Evolutionary conservation across 768 basidiomycete species (phyloP).

Genomic region (Lyophyllum shimeji): DNA sequence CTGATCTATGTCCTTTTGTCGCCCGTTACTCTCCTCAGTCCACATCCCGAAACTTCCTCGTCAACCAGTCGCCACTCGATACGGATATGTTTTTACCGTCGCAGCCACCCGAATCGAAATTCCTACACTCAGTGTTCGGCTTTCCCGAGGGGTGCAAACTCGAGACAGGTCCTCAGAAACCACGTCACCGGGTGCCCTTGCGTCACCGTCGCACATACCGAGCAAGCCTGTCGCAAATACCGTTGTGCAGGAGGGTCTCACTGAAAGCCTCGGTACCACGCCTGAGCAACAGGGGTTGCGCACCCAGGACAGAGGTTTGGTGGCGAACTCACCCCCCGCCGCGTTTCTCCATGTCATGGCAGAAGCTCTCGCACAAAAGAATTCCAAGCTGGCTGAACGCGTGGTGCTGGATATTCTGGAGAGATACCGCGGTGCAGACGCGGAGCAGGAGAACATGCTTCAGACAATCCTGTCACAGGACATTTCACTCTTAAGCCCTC

Average conservation of each 20-base stretch:
- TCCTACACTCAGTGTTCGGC: not conserved
- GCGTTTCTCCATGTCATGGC: conserved; percentile 10
- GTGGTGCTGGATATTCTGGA: conserved; percentile 25
- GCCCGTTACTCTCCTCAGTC: conserved; percentile 52
- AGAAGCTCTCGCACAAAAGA: conserved; percentile 1
- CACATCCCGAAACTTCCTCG: conserved; percentile 31
- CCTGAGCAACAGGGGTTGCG: conserved; percentile 10
- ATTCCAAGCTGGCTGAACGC: conserved; percentile 14
- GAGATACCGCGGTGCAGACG: conserved; percentile 5
- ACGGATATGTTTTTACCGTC: conserved; percentile 22
- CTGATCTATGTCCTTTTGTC: conserved; percentile 81
- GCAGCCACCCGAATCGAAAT: not conserved
- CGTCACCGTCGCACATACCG: conserved; percentile 10
- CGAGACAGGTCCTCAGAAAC: conserved; percentile 6
- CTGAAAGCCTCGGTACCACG: not conserved
- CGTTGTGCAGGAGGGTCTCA: not conserved
- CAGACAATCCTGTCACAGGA: conserved; percentile 11
- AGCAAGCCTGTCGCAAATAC: conserved; percentile 10
- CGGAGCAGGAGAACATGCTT: conserved; percentile 8
- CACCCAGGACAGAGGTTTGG: not conserved
- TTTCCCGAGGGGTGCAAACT: not conserved
- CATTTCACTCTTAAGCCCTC: conserved; percentile 8
- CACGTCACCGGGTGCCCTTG: conserved; percentile 5
- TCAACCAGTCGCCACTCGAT: conserved; percentile 18
- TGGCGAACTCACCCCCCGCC: conserved; percentile 6